Evolutionary conservation across 495 filamentous ascomycete species (phyloP), one percentile per base, ranked within the genome.

Genomic region (Cenococcum geophilum): DNA sequence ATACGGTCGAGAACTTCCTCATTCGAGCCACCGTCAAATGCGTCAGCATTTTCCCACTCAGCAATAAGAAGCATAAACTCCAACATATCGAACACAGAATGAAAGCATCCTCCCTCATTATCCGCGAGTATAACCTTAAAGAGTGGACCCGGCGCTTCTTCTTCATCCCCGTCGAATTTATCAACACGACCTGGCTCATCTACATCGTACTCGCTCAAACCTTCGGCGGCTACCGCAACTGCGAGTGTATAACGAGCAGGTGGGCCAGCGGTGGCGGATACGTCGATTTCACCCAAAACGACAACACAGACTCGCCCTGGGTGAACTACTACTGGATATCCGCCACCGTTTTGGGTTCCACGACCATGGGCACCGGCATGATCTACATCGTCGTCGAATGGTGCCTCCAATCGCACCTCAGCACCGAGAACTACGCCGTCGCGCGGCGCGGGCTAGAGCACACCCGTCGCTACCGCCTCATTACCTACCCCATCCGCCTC

Each of bases 181-280:
- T 64, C 27, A 72, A 72, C 40, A 59, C 64, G 1, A 32, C 50
- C n/a, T 75, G 73, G 72, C 50, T 60, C 11, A n/a, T 64, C 20
- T 75, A 74, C 56, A 71, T 70, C 49, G 63, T 68, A 11, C 32
- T 73, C 22, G 69, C 73, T 5, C 73, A 75, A 59, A 74, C 73
- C 12, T 59, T 73, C 34, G 73, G 73, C 35, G n/a, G 37, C 14
- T 73, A 72, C 56, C 50, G 68, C 22, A 74, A 59, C 27, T 75
- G 73, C 52, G 58, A 62, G 12, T 74, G 73, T 57, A 61, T 69
- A 61, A 58, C 52, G 8, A 59, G 57, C 48, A 66, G 32, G 14
- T 74, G 69, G 68, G 63, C 52, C 11, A 43, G 35, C 18, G 55
- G 35, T n/a, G 67, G 67, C 23, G 71, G 73, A 23, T 74, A 72